Evolutionary conservation across 192 early-diverging fungal species (phyloP), one percentile per base, ranked within the genome.

Genomic region (Podochytrium sp.): DNA sequence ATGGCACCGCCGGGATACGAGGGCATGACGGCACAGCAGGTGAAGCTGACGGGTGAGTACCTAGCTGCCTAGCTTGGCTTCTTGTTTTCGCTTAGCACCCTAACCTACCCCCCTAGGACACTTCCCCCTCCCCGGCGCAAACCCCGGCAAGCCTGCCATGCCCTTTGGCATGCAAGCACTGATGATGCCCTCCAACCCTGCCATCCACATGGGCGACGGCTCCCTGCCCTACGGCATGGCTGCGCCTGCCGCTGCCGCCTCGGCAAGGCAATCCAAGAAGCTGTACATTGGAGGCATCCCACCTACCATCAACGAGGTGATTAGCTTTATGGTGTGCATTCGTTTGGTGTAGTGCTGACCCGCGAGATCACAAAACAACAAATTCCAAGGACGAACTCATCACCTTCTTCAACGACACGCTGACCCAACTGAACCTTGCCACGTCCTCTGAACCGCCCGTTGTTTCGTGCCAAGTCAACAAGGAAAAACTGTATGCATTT

Each of bases 401-500:
- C 34, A 84, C 86, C 39, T 97, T 96, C 76, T 97, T 98, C 79
- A 97, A 96, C 76, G 79, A 85, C 16, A 88, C 91, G 14, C 92
- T 98, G 91, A 80, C 87, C 41, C 86, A 91, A 71, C 82, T 92
- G 64, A 89, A 90, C 73, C 78, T 93, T 37, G 91, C 90, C 42
- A 85, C 87, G n/a, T 79, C 86, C 16, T 73, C 91, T 6, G 91
- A 91, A 37, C 55, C 85, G 47, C 62, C 61, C 3, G 93, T 95
- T 20, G 81, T 91, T 20, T 85, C 89, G 35, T 91, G 92, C 23
- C 93, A 96, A 76, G 92, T 98, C 51, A 95, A 96, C 77, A 85
- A 88, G 41, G 96, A 98, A n/a, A 95, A 95, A 78, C 92, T 92
- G 73, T 98, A 95, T 83, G 95, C 96, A 18, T 97, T 98, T 87